phyloP scores from a whole-genome alignment of 148 eudicot genomes.

The Cornus suecica region DNA sequence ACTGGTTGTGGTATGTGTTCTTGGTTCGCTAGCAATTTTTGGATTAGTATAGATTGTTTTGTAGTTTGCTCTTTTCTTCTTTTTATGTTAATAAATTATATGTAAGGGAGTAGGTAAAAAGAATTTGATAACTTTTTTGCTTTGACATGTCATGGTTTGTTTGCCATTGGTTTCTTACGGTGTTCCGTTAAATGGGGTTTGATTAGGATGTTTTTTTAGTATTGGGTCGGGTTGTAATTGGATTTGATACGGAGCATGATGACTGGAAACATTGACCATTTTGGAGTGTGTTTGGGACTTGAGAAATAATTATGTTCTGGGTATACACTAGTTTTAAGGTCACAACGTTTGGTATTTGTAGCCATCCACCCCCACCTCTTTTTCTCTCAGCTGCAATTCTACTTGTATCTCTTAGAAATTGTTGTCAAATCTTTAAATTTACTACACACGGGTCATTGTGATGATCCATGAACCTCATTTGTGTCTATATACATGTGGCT shows the following conservation, averaged over 20 bases:
- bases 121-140: not conserved
- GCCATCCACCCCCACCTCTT: too few species aligned
- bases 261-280: not conserved
- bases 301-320: not conserved
- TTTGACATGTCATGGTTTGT: not conserved
- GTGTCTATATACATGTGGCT: too few species aligned
- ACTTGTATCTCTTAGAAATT: too few species aligned
- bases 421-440: not conserved
- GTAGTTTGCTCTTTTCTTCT: not conserved
- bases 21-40: conserved; percentile 7
- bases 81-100: not conserved
- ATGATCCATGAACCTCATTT: not conserved
- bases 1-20: conserved; percentile 75
- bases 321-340: too few species aligned
- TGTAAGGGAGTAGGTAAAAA: not conserved
- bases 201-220: not conserved
- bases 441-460: not conserved
- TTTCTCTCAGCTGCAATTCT: too few species aligned
- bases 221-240: not conserved
- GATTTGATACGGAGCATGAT: not conserved
- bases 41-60: not conserved
- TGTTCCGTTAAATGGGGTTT: not conserved
- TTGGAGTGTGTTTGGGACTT: not conserved
- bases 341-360: too few species aligned
- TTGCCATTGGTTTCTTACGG: not conserved